These are phyloP conservation scores for Boletus pseudo-olivaceus DNA, from an alignment of 768 basidiomycete genomes.

Conservation along the genomic window DNA sequence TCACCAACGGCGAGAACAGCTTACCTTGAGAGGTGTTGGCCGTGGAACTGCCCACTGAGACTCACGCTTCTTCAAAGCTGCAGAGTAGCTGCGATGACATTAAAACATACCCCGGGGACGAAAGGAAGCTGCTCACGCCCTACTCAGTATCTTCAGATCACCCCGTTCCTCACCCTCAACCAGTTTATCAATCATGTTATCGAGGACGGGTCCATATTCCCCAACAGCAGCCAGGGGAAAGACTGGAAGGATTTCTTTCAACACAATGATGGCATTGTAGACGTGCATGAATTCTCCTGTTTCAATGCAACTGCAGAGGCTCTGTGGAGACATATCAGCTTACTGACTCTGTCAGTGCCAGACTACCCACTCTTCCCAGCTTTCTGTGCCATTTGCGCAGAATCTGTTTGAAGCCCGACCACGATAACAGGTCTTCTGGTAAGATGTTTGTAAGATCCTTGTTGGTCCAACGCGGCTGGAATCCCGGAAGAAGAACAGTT, in stretches of 20 bases:
- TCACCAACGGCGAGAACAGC: background rate
- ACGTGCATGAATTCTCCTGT: conserved; percentile 96
- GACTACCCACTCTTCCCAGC: conserved; percentile 56
- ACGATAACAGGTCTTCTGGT: conserved; percentile 57
- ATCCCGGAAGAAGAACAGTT: conserved; percentile 61
- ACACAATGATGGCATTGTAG: conserved; percentile 91
- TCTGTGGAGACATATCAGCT: conserved; percentile 40
- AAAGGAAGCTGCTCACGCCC: conserved; percentile 50
- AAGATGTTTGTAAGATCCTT: conserved; percentile 39
- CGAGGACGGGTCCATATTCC: conserved; percentile 52
- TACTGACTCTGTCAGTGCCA: background rate
- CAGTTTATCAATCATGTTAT: conserved; percentile 60
- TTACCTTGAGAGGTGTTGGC: conserved; percentile 33
- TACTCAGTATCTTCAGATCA: conserved; percentile 78
- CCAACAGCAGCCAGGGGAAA: conserved; percentile 72
- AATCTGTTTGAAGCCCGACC: conserved; percentile 67
- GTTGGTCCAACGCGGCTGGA: conserved; percentile 51
- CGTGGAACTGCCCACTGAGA: conserved; percentile 45
- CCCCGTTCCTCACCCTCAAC: conserved; percentile 74
- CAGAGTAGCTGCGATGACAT: conserved; percentile 52
- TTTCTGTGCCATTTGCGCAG: conserved; percentile 84
- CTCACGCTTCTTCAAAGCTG: conserved; percentile 73
- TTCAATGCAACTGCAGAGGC: conserved; percentile 75
- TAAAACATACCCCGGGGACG: conserved; percentile 1
- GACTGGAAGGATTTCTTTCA: conserved; percentile 86